These are phyloP conservation scores for Nakazawaea populi DNA, from an alignment of 805 yeast genomes.

Conservation along the genomic window DNA sequence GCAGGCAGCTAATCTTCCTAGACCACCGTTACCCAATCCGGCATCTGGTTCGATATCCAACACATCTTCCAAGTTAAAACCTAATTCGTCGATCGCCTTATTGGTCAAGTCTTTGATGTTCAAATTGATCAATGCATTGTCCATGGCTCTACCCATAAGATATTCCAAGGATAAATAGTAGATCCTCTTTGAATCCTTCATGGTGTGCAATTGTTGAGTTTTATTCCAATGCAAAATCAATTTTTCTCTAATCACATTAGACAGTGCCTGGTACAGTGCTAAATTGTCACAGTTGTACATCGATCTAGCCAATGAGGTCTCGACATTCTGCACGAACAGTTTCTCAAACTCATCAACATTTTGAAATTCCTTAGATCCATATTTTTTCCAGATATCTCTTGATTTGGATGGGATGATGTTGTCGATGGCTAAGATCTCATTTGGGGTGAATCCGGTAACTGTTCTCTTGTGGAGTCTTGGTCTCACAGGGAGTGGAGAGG, in stretches of 20 bases:
- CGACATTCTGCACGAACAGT: constrained; percentile 78
- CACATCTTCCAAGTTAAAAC: constrained; percentile 83
- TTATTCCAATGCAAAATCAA: constrained; percentile 84
- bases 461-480: constrained; percentile 55
- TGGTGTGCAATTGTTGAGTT: constrained; percentile 86
- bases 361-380: constrained; percentile 45
- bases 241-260: constrained; percentile 72
- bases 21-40: constrained; percentile 91
- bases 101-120: constrained; percentile 56
- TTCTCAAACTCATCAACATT: constrained; percentile 55
- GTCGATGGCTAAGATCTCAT: constrained; percentile 80
- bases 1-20: constrained; percentile 93
- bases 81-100: constrained; percentile 61
- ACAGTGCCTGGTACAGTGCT: constrained; percentile 90
- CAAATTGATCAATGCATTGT: constrained; percentile 84
- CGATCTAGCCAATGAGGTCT: constrained; percentile 85
- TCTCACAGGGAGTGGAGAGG: constrained; percentile 2
- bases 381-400: constrained; percentile 72
- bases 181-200: constrained; percentile 77
- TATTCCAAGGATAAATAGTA: constrained; percentile 86
- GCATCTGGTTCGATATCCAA: constrained; percentile 89
- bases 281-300: constrained; percentile 86
- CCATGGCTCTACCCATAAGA: constrained; percentile 92
- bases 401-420: constrained; percentile 74
- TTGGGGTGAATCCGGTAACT: constrained; percentile 86